These are phyloP conservation scores for Urtica urens DNA, from an alignment of 306 rosid genomes.

Conservation along the genomic window DNA sequence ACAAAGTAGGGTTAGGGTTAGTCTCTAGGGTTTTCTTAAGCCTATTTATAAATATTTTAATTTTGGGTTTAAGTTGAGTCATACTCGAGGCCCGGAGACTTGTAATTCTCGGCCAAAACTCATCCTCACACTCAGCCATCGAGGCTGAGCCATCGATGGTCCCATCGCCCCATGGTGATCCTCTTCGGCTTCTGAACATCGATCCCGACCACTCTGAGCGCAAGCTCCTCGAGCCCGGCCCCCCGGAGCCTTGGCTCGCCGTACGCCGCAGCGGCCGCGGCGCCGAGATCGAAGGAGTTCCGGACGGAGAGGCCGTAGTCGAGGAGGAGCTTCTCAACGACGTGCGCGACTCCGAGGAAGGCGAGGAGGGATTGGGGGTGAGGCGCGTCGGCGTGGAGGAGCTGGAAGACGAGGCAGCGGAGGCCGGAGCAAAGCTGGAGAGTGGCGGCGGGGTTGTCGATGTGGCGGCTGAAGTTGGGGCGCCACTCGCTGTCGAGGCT, in stretches of 20 bases:
- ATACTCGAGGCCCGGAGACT: no score
- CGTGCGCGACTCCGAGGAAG: constrained; percentile 24
- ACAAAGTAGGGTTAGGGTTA: no score
- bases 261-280: not conserved
- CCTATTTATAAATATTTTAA: no score
- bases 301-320: not conserved
- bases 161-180: constrained; percentile 22
- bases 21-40: no score
- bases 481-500: constrained; percentile 46
- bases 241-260: not conserved
- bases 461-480: not conserved
- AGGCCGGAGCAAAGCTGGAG: constrained; percentile 31
- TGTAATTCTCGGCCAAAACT: no score
- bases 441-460: constrained; percentile 17
- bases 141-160: not conserved
- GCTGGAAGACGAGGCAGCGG: constrained; percentile 32
- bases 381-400: constrained; percentile 1
- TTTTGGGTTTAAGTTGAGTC: no score
- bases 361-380: constrained; percentile 10
- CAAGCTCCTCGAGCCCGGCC: constrained; percentile 14
- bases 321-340: not conserved
- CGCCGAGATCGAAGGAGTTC: not conserved
- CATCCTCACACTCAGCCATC: no score
- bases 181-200: not conserved
- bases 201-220: constrained; percentile 10